These are phyloP conservation scores for Podospora conica DNA, from an alignment of 495 filamentous ascomycete species.

Conservation along the genomic window DNA sequence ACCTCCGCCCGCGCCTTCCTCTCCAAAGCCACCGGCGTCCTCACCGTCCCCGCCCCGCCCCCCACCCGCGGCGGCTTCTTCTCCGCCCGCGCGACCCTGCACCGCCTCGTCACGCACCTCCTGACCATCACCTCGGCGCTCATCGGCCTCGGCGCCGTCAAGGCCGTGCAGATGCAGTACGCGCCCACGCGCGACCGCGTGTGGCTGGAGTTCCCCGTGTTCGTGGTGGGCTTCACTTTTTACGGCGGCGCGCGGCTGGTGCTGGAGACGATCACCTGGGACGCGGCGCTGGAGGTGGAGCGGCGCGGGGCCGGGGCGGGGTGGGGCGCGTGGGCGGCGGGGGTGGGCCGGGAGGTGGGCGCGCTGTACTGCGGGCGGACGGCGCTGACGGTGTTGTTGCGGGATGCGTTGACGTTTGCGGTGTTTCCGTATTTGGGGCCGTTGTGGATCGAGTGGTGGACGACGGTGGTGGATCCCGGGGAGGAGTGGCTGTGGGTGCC, in stretches of 20 bases:
- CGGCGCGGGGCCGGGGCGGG: neutral
- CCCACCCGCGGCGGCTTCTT: neutral
- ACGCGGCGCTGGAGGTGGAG: neutral
- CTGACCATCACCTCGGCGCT: slow-evolving; percentile 3
- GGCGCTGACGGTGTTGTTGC: neutral
- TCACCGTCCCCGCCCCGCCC: neutral
- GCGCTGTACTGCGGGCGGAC: neutral
- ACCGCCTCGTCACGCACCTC: neutral
- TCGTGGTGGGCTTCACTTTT: neutral
- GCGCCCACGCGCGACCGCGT: neutral
- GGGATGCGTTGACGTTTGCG: neutral
- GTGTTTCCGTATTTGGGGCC: neutral
- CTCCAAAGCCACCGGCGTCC: neutral
- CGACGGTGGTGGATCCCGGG: neutral
- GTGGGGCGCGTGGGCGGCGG: neutral
- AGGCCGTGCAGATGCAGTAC: neutral
- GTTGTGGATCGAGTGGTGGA: neutral
- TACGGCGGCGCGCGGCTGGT: neutral
- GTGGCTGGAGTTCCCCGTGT: neutral
- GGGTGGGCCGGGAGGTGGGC: neutral
- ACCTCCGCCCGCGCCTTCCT: neutral
- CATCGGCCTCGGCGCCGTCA: neutral
- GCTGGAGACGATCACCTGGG: neutral
- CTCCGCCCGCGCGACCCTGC: neutral
- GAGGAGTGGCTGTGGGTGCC: neutral